These are phyloP conservation scores for Talaromyces liani DNA, from an alignment of 495 filamentous ascomycete genomes.

Conservation along the genomic window DNA sequence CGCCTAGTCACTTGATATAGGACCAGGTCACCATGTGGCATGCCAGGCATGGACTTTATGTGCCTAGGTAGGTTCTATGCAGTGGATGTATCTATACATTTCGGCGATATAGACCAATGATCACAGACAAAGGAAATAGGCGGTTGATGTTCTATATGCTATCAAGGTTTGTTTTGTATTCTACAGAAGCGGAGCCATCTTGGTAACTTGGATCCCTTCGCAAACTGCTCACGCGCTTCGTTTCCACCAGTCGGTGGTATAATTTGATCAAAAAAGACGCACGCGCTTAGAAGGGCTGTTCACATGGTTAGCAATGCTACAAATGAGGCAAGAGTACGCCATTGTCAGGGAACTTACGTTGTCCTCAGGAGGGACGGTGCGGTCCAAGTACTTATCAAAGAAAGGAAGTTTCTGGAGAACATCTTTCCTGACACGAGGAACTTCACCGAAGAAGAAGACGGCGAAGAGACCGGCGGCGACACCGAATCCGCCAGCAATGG, in stretches of 20 bases:
- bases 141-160: constrained; percentile 7
- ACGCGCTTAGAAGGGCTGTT: not conserved
- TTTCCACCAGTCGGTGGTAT: not conserved
- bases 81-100: not conserved
- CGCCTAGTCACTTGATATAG: not conserved
- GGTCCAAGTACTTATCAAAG: constrained; percentile 50
- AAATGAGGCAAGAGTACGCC: not conserved
- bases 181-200: constrained; percentile 4
- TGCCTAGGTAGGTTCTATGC: not conserved
- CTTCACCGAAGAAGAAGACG: constrained; percentile 65
- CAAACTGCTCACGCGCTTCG: not conserved
- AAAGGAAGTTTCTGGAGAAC: constrained; percentile 57
- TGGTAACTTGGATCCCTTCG: not conserved
- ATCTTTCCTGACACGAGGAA: constrained; percentile 60
- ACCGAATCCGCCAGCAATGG: constrained; percentile 50
- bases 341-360: constrained; percentile 36
- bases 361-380: constrained; percentile 55
- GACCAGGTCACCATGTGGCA: not conserved
- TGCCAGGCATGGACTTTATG: not conserved
- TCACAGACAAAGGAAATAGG: constrained; percentile 6
- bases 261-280: not conserved
- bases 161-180: constrained; percentile 1
- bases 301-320: not conserved
- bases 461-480: constrained; percentile 53
- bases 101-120: not conserved